These are phyloP conservation scores for Symbiodinium natans DNA, from an alignment of 73 alveolate species.

Conservation along the genomic window DNA sequence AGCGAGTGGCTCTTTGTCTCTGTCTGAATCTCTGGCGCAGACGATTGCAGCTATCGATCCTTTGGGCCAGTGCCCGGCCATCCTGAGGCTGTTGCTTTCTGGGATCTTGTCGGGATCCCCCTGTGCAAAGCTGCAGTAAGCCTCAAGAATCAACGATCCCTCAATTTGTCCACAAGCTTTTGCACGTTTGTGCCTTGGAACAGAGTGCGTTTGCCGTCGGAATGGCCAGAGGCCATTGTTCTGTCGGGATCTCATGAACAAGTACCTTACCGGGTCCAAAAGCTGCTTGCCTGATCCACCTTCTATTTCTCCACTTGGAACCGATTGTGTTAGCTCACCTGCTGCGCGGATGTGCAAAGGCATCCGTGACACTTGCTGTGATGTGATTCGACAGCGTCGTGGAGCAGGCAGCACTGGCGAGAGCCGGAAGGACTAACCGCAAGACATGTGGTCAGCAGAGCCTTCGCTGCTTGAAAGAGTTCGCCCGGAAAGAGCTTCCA, in stretches of 20 bases:
- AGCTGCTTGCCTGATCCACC: not conserved
- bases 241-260: slow-evolving; percentile 16
- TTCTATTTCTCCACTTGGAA: not conserved
- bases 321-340: not conserved
- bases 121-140: no score
- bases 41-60: slow-evolving; percentile 34
- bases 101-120: no score
- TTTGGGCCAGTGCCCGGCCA: slow-evolving; percentile 42
- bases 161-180: no score
- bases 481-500: not conserved
- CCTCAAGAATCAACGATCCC: not conserved
- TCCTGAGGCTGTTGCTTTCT: not conserved
- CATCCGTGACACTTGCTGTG: not conserved
- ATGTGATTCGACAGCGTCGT: not conserved
- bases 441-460: no score
- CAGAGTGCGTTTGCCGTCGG: no score
- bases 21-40: not conserved
- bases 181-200: no score
- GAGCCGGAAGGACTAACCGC: not conserved
- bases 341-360: not conserved
- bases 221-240: not conserved
- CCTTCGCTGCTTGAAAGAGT: no score
- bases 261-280: not conserved
- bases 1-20: not conserved
- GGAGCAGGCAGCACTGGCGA: not conserved